Conservation (phyloP, 352 stramenopile genomes). For the Phytophthora cactorum region DNA sequence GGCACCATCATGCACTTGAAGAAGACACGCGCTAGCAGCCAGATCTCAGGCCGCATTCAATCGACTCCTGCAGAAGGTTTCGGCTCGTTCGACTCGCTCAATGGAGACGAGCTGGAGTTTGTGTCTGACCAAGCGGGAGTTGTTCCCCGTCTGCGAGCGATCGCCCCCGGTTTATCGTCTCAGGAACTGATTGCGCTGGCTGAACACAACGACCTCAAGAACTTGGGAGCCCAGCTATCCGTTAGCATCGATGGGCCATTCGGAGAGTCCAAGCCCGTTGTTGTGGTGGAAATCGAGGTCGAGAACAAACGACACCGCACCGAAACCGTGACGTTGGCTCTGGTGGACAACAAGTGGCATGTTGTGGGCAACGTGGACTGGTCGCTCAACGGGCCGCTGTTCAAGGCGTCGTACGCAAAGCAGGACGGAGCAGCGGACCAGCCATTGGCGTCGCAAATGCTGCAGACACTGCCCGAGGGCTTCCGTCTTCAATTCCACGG, state of each 20-base stretch:
- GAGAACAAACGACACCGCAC: conserved; percentile 43
- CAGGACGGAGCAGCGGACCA: conserved; percentile 31
- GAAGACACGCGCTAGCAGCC: conserved; percentile 37
- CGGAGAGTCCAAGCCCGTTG: conserved; percentile 45
- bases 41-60: conserved; percentile 42
- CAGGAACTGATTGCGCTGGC: conserved; percentile 51
- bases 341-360: conserved; percentile 56
- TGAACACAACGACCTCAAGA: conserved; percentile 47
- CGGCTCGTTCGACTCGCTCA: conserved; percentile 22
- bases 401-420: conserved; percentile 52
- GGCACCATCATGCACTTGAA: conserved; percentile 78
- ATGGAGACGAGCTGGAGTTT: conserved; percentile 52
- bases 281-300: conserved; percentile 60
- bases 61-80: conserved; percentile 10
- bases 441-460: conserved; percentile 63
- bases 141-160: conserved; percentile 50
- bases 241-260: conserved; percentile 70
- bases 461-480: conserved; percentile 69
- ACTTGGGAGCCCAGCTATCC: conserved; percentile 48
- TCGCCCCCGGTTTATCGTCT: conserved; percentile 32
- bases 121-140: conserved; percentile 35
- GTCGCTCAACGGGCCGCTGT: conserved; percentile 63
- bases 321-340: conserved; percentile 43
- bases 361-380: conserved; percentile 63
- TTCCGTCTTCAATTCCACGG: conserved; percentile 88